phyloP scores from a whole-genome alignment of 2,329 filamentous ascomycete species.

The Diplocarpon mali region DNA sequence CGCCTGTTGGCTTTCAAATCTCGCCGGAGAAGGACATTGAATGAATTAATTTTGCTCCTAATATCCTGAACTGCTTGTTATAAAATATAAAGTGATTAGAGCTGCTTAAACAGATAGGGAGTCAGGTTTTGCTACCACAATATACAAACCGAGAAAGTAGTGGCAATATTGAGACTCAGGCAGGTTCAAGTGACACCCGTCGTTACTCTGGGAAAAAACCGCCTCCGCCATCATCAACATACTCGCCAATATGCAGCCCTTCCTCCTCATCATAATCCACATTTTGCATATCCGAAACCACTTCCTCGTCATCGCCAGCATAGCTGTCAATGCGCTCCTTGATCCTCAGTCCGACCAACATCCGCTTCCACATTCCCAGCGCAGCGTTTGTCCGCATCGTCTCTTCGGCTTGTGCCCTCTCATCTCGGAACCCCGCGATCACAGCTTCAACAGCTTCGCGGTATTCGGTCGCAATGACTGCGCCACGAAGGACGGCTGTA shows the following conservation, averaged over 20 bases:
- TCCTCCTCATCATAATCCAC: not conserved
- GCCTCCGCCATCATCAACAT: constrained; percentile 8
- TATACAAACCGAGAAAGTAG: too few species aligned
- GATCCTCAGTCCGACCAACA: constrained; percentile 60
- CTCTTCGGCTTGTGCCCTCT: constrained; percentile 51
- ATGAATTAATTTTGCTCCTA: too few species aligned
- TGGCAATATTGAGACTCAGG: too few species aligned
- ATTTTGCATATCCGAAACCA: not conserved
- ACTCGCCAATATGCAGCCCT: constrained; percentile 19
- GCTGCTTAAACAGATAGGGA: too few species aligned
- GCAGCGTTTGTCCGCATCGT: constrained; percentile 51
- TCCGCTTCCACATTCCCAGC: constrained; percentile 61
- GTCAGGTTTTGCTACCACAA: too few species aligned
- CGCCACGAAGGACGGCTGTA: constrained; percentile 70
- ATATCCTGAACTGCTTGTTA: too few species aligned
- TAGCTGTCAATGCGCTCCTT: constrained; percentile 25
- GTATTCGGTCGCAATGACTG: constrained; percentile 63
- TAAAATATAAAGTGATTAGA: too few species aligned
- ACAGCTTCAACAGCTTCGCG: constrained; percentile 61
- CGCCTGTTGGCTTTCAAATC: too few species aligned
- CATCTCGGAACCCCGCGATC: constrained; percentile 54
- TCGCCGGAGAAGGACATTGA: too few species aligned
- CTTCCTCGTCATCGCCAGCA: constrained; percentile 34
- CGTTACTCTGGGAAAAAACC: not conserved
- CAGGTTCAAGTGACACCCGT: too few species aligned